These are phyloP conservation scores for Amanita phalloides DNA, from an alignment of 768 basidiomycete species.

Conservation along the genomic window DNA sequence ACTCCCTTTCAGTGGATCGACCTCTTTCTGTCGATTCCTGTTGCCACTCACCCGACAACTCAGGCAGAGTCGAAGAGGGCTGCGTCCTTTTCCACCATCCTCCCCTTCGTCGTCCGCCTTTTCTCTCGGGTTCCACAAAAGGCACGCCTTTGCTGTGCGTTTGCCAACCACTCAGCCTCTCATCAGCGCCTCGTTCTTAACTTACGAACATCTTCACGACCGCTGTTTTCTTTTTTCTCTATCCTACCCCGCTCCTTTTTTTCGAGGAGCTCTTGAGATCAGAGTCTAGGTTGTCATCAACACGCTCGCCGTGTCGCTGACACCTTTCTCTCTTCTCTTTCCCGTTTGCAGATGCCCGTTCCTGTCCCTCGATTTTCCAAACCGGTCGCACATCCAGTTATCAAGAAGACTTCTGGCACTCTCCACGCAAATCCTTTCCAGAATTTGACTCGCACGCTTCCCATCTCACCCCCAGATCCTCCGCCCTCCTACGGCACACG, in stretches of 20 bases:
- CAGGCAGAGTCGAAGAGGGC: constrained; percentile 35
- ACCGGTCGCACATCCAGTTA: constrained; percentile 50
- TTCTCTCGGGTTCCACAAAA: constrained; percentile 42
- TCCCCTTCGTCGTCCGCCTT: constrained; percentile 17
- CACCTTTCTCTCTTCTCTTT: constrained; percentile 29
- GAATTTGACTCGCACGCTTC: constrained; percentile 45
- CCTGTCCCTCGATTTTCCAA: constrained; percentile 59
- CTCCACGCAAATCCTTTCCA: constrained; percentile 35
- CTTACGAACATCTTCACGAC: constrained; percentile 75
- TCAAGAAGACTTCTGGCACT: constrained; percentile 46
- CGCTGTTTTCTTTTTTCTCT: constrained; percentile 23
- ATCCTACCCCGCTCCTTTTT: constrained; percentile 17
- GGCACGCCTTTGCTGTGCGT: constrained; percentile 94
- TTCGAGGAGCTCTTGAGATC: constrained; percentile 31
- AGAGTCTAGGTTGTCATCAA: constrained; percentile 27
- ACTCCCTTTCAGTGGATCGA: constrained; percentile 33
- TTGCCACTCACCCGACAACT: constrained; percentile 28
- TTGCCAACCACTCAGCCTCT: constrained; percentile 36
- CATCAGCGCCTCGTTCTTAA: constrained; percentile 17
- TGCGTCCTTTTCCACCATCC: constrained; percentile 14
- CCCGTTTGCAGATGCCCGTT: constrained; percentile 71
- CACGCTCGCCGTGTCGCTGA: constrained; percentile 33
- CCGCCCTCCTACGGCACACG: constrained; percentile 57
- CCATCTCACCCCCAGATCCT: constrained; percentile 47
- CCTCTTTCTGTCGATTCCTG: constrained; percentile 38